phyloP scores from a whole-genome alignment of 2,329 filamentous ascomycete species.

The Penicillium griseofulvum region DNA sequence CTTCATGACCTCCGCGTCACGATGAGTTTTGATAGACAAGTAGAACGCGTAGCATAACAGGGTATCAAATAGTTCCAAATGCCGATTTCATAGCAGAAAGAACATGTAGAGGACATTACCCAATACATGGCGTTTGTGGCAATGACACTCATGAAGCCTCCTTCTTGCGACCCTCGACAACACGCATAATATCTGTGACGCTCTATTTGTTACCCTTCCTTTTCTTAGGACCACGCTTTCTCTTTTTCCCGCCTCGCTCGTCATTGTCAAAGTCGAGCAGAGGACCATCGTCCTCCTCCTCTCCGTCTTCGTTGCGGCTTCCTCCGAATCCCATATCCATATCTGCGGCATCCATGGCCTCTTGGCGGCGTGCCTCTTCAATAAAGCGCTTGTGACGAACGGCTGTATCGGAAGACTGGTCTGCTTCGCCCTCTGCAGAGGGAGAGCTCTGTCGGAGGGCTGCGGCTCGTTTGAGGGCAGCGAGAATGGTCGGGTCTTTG shows the following conservation, averaged over 20 bases:
- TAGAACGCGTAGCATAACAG: not conserved
- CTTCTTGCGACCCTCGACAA: constrained; percentile 65
- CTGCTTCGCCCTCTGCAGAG: constrained; percentile 41
- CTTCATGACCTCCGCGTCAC: not conserved
- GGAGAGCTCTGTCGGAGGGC: constrained; percentile 53
- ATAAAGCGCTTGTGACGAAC: constrained; percentile 73
- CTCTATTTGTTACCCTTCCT: constrained; percentile 60
- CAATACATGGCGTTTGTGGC: not conserved
- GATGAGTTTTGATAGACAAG: not conserved
- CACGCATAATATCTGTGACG: constrained; percentile 74
- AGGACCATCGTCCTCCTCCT: constrained; percentile 68
- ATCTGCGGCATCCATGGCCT: constrained; percentile 80
- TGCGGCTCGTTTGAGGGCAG: constrained; percentile 81
- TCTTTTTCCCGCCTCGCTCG: constrained; percentile 37
- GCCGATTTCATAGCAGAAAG: not conserved
- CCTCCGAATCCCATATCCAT: constrained; percentile 93
- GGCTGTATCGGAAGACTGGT: constrained; percentile 60
- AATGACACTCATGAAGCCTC: constrained; percentile 14
- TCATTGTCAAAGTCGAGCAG: constrained; percentile 50
- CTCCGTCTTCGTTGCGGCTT: constrained; percentile 82
- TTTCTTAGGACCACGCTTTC: constrained; percentile 56
- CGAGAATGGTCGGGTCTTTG: constrained; percentile 74
- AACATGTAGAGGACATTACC: not conserved
- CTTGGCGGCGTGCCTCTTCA: constrained; percentile 53
- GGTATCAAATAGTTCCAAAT: not conserved